A percentile compares a stretch with the other conserved stretches of the same genome.
These are phyloP conservation scores for Arthrobotrys sphaeroides DNA, from an alignment of 2,329 filamentous ascomycete genomes.

Conservation along the genomic window DNA sequence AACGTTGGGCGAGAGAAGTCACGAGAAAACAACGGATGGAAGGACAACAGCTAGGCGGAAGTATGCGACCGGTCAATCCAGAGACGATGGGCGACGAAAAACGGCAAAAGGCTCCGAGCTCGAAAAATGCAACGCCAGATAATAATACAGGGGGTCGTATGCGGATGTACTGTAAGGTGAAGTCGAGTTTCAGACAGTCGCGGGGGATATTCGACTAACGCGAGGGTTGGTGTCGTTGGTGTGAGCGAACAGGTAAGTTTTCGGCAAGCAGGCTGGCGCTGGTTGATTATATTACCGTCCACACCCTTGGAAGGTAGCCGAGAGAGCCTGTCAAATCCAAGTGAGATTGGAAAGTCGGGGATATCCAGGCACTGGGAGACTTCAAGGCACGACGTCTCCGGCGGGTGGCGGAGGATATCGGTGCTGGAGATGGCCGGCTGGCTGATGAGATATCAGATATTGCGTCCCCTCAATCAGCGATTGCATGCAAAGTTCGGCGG, in stretches of 20 bases:
- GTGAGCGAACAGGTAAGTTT: conserved; percentile 48
- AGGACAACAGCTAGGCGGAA: conserved; percentile 32
- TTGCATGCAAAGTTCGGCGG: conserved; percentile 18
- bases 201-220: conserved; percentile 49
- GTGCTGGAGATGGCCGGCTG: neutral
- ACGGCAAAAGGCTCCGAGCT: conserved; percentile 8
- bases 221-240: conserved; percentile 48
- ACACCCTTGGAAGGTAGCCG: conserved; percentile 22
- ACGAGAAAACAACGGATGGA: conserved; percentile 36
- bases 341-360: neutral
- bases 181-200: conserved; percentile 40
- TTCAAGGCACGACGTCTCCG: neutral
- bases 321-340: conserved; percentile 27
- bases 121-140: conserved; percentile 39
- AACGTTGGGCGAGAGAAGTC: conserved; percentile 1
- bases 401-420: neutral
- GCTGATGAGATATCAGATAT: neutral
- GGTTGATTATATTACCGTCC: conserved; percentile 40
- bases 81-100: conserved; percentile 3
- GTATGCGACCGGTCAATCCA: conserved; percentile 43
- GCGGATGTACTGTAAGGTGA: conserved; percentile 27
- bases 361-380: neutral
- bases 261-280: conserved; percentile 46
- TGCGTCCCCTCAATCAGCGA: conserved; percentile 18
- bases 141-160: conserved; percentile 32